Conservation (phyloP, 495 filamentous ascomycete species). For the Antarctomyces pellizariae region DNA sequence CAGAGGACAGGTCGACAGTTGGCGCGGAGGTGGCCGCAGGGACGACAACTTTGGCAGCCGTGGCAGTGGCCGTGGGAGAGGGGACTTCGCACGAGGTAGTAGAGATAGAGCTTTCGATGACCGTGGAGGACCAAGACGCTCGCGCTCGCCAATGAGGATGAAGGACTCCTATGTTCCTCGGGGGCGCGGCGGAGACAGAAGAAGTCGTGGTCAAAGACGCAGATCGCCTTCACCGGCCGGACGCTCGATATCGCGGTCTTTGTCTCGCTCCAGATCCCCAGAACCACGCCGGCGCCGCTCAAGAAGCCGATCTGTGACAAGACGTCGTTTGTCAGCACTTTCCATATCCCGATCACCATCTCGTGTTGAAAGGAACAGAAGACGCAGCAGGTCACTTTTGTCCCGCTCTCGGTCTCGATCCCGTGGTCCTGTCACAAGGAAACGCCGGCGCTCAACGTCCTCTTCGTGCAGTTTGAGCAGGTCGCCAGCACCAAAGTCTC, state of each 20-base stretch:
- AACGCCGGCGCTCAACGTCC: no score
- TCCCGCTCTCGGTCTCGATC: no score
- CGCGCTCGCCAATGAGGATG: slow-evolving; percentile 32
- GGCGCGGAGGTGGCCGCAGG: slow-evolving; percentile 13
- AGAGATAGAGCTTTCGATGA: slow-evolving; percentile 13
- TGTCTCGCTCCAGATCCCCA: slow-evolving; percentile 14
- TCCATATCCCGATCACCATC: no score
- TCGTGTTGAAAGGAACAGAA: no score
- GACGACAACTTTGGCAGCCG: slow-evolving; percentile 28
- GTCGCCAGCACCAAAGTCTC: no score
- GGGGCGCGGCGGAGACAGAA: slow-evolving; percentile 17
- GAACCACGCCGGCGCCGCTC: slow-evolving; percentile 3
- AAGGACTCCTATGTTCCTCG: slow-evolving; percentile 27
- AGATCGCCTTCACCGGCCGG: slow-evolving; percentile 12
- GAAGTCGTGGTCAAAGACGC: slow-evolving; percentile 14
- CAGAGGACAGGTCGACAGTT: slow-evolving; percentile 24
- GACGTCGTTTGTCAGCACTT: no score
- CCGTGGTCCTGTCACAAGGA: no score
- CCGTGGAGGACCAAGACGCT: slow-evolving; percentile 25
- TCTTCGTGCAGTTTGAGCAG: no score
- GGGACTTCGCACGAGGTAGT: slow-evolving; percentile 1
- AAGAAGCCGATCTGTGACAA: no score
- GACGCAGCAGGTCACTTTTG: no score
- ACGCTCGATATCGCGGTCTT: slow-evolving; percentile 14
- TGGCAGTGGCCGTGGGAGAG: slow-evolving; percentile 16